Evolutionary conservation across 192 early-diverging fungal species (phyloP), one percentile per base, ranked within the genome.

Genomic region (Backusella sp.): DNA sequence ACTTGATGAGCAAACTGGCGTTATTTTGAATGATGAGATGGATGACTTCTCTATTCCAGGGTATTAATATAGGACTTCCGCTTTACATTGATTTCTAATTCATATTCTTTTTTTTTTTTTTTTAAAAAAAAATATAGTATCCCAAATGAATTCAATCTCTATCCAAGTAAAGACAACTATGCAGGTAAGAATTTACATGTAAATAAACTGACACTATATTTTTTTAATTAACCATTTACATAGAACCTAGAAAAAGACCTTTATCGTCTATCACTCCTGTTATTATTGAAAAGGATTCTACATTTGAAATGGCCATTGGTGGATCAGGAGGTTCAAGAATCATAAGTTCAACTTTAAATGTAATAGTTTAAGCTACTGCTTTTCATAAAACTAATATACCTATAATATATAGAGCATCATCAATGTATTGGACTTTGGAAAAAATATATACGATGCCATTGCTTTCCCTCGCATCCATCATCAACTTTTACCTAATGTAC

Each of bases 11-110:
- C 82, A 73, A 34, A 97, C 95, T 0, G 97, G 96, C 14, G 84
- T 98, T 66, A 92, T 98, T 44, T 85, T 98, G 44, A 98, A 98
- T 79, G 91, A 97, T 79, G 91, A 98, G 77, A 96, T 97, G 95
- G 94, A 98, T 81, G 97, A 98, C 75, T 98, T 98, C 76, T 93
- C 92, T 70, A 93, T 91, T 12, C 91, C 91, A 32, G 92, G 56
- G 56, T 62, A 62, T 28, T 26, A 7, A 7, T 56, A 26, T n/a
- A 56, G 4, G 9, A 14, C 3, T 62, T 11, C 1, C 9, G 28
- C 9, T 28, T 12, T 28, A 11, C 11, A 12, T 14, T 62, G 23
- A 11, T 12, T 28, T 62, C 9, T 62, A 28, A 62, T 12, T 39
- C 37, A 39, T 62, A 8, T 62, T 26, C 3, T 0, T 26, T 23